These are phyloP conservation scores for Mycena indigotica DNA, from an alignment of 768 basidiomycete species.

Conservation along the genomic window DNA sequence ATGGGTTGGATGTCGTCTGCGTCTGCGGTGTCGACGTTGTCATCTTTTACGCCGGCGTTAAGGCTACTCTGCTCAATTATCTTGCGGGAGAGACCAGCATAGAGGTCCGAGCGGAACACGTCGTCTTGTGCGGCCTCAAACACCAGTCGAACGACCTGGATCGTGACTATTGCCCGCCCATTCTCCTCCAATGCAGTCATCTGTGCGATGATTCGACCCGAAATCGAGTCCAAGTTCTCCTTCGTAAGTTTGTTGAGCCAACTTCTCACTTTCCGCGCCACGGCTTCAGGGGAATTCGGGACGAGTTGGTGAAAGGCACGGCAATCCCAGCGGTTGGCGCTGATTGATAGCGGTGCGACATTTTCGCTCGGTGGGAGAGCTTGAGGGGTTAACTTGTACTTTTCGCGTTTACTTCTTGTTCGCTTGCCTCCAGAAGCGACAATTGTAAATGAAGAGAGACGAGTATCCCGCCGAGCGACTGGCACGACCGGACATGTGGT, in stretches of 20 bases:
- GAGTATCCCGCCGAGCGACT: slow-evolving; percentile 26
- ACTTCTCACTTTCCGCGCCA: slow-evolving; percentile 90
- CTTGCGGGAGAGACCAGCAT: slow-evolving; percentile 91
- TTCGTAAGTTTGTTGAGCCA: slow-evolving; percentile 95
- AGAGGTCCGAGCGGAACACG: slow-evolving; percentile 95
- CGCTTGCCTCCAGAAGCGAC: slow-evolving; percentile 54
- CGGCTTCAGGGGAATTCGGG: slow-evolving; percentile 68
- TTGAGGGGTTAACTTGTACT: slow-evolving; percentile 49
- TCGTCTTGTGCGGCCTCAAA: slow-evolving; percentile 98
- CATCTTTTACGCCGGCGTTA: too few species aligned
- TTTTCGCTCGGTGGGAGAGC: slow-evolving; percentile 35
- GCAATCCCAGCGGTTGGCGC: slow-evolving; percentile 85
- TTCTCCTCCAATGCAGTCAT: slow-evolving; percentile 92
- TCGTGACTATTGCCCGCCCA: slow-evolving; percentile 73
- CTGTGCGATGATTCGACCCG: slow-evolving; percentile 92
- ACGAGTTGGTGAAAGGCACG: slow-evolving; percentile 50
- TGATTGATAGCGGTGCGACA: slow-evolving; percentile 73
- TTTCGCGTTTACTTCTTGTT: slow-evolving; percentile 76
- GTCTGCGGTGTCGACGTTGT: too few species aligned
- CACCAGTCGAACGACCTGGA: slow-evolving; percentile 93
- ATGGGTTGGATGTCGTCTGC: too few species aligned
- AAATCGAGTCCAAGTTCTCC: slow-evolving; percentile 96
- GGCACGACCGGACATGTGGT: slow-evolving; percentile 43
- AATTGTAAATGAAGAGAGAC: slow-evolving; percentile 55
- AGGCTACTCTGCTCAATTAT: slow-evolving; percentile 93